Evolutionary conservation across 306 rosid species (phyloP).

Genomic region (Trifolium repens): DNA sequence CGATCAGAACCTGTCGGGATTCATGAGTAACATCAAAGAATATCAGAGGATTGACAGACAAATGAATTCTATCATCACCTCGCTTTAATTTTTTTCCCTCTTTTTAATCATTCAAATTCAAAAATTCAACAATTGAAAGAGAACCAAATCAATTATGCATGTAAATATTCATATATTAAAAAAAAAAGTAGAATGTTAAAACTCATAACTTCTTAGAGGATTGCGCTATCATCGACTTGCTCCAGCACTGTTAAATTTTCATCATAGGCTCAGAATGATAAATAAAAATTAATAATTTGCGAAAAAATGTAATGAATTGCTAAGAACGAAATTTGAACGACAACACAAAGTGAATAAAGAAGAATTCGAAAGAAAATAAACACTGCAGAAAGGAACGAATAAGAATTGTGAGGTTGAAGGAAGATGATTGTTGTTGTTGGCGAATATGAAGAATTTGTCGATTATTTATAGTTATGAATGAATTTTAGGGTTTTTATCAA

Average conservation of each 20-base stretch:
- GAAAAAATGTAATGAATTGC: too few relatives aligned
- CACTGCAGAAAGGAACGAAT: background rate
- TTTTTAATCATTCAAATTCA: too few relatives aligned
- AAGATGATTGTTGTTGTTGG: accelerated
- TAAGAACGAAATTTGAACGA: background rate
- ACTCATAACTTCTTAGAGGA: constrained; percentile 99
- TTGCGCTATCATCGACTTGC: constrained; percentile 72
- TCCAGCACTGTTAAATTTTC: constrained; percentile 64
- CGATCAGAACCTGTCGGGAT: constrained; percentile 99
- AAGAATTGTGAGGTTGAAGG: too few relatives aligned
- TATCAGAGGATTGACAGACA: constrained; percentile 86
- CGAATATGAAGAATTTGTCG: background rate
- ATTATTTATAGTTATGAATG: constrained; percentile 38
- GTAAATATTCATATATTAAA: background rate
- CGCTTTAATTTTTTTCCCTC: constrained; percentile 42
- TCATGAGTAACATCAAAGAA: constrained; percentile 64
- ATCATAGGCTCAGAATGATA: constrained; percentile 45
- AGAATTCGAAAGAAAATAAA: background rate
- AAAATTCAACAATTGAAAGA: background rate
- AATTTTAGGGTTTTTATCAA: constrained; percentile 30
- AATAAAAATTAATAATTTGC: too few relatives aligned
- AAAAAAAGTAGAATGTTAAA: background rate
- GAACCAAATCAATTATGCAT: background rate
- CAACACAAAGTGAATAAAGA: background rate
- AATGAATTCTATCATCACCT: constrained; percentile 74